phyloP scores from a whole-genome alignment of 495 filamentous ascomycete genomes.

The Apodospora peruviana region DNA sequence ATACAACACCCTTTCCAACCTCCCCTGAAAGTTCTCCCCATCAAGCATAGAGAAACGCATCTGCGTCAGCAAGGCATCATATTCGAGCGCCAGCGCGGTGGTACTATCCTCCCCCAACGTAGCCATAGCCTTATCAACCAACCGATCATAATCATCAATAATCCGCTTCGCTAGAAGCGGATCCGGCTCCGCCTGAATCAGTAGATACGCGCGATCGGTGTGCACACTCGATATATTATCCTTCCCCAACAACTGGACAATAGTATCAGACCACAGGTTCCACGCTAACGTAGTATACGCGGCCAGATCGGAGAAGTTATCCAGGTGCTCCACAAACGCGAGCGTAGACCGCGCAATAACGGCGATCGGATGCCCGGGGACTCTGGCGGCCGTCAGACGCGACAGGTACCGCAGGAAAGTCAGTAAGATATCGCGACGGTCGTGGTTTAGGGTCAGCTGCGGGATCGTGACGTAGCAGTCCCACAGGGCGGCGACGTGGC shows the following conservation, averaged over 20 bases:
- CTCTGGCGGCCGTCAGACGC: neutral
- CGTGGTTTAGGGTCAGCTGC: constrained; percentile 7
- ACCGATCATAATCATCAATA: constrained; percentile 2
- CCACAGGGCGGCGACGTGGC: constrained; percentile 14
- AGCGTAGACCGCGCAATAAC: neutral
- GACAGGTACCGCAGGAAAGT: constrained; percentile 10
- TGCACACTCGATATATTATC: constrained; percentile 5
- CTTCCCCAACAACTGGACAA: neutral
- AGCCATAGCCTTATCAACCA: neutral
- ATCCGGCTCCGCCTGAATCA: constrained; percentile 3
- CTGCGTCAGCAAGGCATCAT: constrained; percentile 7
- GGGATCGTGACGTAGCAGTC: constrained; percentile 13
- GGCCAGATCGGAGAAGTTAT: neutral
- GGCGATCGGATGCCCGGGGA: constrained; percentile 4
- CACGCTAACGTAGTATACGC: constrained; percentile 7
- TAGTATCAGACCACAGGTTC: constrained; percentile 6
- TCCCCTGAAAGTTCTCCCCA: neutral
- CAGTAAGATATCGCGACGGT: constrained; percentile 4
- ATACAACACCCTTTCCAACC: neutral
- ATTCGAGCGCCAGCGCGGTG: neutral
- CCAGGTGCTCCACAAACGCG: neutral
- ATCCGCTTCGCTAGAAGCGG: neutral
- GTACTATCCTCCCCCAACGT: constrained; percentile 1
- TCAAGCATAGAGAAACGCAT: neutral
- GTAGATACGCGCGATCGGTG: constrained; percentile 8